Conservation (phyloP, 2,329 filamentous ascomycete genomes). For the Colletotrichum tropicale region DNA sequence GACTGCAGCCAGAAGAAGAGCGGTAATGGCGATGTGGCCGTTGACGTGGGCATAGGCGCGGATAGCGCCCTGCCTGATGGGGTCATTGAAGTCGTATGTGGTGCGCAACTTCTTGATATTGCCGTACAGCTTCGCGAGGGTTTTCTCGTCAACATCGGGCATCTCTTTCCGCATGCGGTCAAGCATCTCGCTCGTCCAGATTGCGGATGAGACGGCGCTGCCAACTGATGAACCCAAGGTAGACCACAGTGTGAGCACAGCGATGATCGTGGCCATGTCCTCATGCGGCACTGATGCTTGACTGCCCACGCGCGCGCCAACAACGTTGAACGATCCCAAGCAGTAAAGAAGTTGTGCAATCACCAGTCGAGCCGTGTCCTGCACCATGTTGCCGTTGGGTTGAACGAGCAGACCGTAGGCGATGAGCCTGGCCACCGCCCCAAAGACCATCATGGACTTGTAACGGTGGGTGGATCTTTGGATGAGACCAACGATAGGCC, state of each 20-base stretch:
- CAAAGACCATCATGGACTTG: conserved; percentile 44
- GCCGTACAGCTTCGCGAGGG: conserved; percentile 34
- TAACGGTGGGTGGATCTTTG: conserved; percentile 43
- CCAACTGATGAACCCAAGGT: conserved; percentile 42
- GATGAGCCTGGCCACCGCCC: conserved; percentile 36
- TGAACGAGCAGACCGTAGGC: conserved; percentile 39
- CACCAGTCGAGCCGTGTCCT: conserved; percentile 36
- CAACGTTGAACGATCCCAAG: conserved; percentile 39
- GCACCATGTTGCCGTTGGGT: conserved; percentile 31
- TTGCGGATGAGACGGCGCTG: conserved; percentile 39
- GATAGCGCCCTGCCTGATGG: conserved; percentile 40
- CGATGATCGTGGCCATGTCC: conserved; percentile 42
- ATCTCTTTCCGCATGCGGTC: conserved; percentile 34
- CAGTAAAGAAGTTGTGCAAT: conserved; percentile 40
- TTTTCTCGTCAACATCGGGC: conserved; percentile 25
- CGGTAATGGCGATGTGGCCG: conserved; percentile 36
- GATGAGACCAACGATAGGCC: conserved; percentile 38
- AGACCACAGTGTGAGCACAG: conserved; percentile 41
- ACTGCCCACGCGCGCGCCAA: conserved; percentile 42
- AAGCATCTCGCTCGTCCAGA: conserved; percentile 44
- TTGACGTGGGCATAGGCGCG: conserved; percentile 38
- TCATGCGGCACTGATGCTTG: conserved; percentile 48
- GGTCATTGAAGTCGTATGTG: conserved; percentile 34
- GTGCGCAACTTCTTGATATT: conserved; percentile 36
- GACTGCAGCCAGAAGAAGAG: conserved; percentile 33